A percentile compares a stretch with the other conserved stretches of the same genome.
Conservation (phyloP, 2,329 filamentous ascomycete species). For the Trichoderma pleuroti region DNA sequence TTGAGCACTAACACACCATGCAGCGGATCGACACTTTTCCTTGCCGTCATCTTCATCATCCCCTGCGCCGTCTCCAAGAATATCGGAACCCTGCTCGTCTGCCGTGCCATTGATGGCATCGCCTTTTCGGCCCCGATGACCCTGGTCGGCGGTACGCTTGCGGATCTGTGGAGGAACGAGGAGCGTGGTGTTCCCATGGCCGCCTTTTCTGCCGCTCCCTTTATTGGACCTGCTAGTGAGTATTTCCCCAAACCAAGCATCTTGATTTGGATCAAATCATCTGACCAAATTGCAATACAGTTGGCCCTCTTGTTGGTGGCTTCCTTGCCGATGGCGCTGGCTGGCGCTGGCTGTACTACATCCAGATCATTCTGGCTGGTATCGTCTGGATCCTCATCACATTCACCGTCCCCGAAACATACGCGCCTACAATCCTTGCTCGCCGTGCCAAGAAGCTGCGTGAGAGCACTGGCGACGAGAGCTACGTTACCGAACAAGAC, state of each 20-base stretch:
- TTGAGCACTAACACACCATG: slow-evolving; percentile 16
- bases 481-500: slow-evolving; percentile 76
- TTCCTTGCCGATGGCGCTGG: slow-evolving; percentile 66
- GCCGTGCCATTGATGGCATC: slow-evolving; percentile 74
- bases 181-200: slow-evolving; percentile 86
- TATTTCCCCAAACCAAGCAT: neutral
- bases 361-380: slow-evolving; percentile 73
- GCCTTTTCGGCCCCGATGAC: slow-evolving; percentile 86
- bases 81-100: slow-evolving; percentile 71
- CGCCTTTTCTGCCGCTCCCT: slow-evolving; percentile 77
- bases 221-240: slow-evolving; percentile 70
- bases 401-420: slow-evolving; percentile 89
- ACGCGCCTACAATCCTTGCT: slow-evolving; percentile 73
- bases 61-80: slow-evolving; percentile 75
- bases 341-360: slow-evolving; percentile 86
- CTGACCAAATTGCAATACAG: slow-evolving; percentile 25
- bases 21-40: slow-evolving; percentile 56
- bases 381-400: slow-evolving; percentile 71
- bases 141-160: slow-evolving; percentile 75
- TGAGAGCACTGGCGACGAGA: slow-evolving; percentile 61
- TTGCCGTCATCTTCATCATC: slow-evolving; percentile 76
- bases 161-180: slow-evolving; percentile 80
- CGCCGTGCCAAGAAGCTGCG: slow-evolving; percentile 68
- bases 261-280: neutral
- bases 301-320: slow-evolving; percentile 73